Evolutionary conservation across 2,329 filamentous ascomycete genomes (phyloP).

Genomic region (Pleomassaria siparia): DNA sequence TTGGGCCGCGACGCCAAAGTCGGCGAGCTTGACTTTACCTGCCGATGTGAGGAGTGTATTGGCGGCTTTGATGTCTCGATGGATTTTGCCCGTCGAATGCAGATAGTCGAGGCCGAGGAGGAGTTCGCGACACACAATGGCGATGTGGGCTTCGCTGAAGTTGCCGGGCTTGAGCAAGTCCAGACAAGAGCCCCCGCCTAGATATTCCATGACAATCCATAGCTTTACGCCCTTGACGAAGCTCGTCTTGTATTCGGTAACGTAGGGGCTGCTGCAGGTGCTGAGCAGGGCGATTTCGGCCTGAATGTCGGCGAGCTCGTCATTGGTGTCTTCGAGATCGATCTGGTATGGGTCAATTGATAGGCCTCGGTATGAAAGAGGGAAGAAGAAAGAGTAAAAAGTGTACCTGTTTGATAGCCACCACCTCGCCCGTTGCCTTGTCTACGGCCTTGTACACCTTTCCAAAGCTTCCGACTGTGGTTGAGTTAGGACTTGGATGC

Average conservation of each 20-base stretch:
- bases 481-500: slow-evolving; percentile 16
- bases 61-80: slow-evolving; percentile 94
- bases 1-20: slow-evolving; percentile 96
- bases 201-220: slow-evolving; percentile 99
- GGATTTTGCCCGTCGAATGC: slow-evolving; percentile 91
- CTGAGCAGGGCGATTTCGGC: slow-evolving; percentile 94
- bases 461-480: slow-evolving; percentile 85
- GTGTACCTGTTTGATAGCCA: slow-evolving; percentile 93
- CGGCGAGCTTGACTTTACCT: slow-evolving; percentile 91
- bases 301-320: slow-evolving; percentile 97
- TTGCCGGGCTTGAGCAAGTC: slow-evolving; percentile 89
- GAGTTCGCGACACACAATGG: slow-evolving; percentile 90
- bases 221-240: slow-evolving; percentile 95
- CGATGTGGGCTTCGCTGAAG: slow-evolving; percentile 87
- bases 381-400: not conserved
- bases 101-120: slow-evolving; percentile 89
- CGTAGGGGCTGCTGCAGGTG: slow-evolving; percentile 89
- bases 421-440: slow-evolving; percentile 83
- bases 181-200: slow-evolving; percentile 92
- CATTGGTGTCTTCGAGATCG: slow-evolving; percentile 96
- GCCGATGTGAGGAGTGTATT: slow-evolving; percentile 90
- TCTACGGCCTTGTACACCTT: slow-evolving; percentile 97
- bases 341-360: slow-evolving; percentile 61
- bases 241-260: slow-evolving; percentile 95
- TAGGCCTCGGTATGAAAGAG: not conserved